Percentiles rank a stretch among this genome's conserved stretches.
These are phyloP conservation scores for Chlamydomonas sp. DNA, from an alignment of 139 green algal genomes.

Conservation along the genomic window DNA sequence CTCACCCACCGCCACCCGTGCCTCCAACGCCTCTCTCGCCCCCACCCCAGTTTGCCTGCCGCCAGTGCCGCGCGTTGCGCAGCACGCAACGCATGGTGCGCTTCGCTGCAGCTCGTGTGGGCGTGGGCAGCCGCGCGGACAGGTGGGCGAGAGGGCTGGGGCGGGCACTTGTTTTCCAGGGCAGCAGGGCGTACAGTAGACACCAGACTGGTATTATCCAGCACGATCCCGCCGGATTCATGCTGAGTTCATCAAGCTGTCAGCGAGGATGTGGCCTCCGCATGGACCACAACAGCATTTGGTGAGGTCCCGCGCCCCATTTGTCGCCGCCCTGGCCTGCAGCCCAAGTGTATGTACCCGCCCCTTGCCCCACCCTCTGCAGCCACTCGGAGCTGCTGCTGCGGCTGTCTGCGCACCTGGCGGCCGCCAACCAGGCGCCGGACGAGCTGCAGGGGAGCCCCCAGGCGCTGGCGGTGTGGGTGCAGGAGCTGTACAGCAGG, in stretches of 20 bases:
- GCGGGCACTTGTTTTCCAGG: not conserved
- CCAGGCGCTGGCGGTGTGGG: constrained; percentile 37
- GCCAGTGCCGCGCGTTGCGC: constrained; percentile 25
- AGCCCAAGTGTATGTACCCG: too few species aligned
- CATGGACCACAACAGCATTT: too few species aligned
- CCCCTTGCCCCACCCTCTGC: too few species aligned
- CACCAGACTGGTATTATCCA: too few species aligned
- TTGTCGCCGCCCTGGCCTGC: too few species aligned
- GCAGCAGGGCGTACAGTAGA: not conserved
- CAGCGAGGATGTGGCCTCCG: not conserved
- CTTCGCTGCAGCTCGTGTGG: constrained; percentile 15
- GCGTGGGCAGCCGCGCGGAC: not conserved
- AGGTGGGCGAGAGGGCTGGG: constrained; percentile 1
- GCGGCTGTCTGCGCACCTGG: constrained; percentile 33
- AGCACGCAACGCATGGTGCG: constrained; percentile 31
- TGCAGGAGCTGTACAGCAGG: constrained; percentile 40
- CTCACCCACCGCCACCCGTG: not conserved
- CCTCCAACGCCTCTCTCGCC: not conserved
- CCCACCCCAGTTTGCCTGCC: constrained; percentile 32
- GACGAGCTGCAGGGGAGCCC: constrained; percentile 32
- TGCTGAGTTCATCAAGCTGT: not conserved
- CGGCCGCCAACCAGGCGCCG: constrained; percentile 5
- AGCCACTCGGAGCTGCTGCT: constrained; percentile 4
- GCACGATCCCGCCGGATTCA: too few species aligned
- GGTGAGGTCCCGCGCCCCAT: too few species aligned